Percentiles rank a stretch among this genome's conserved stretches.
Evolutionary conservation across 1,139 yeast genomes (phyloP).

Genomic region (Kodamaea arcana): DNA sequence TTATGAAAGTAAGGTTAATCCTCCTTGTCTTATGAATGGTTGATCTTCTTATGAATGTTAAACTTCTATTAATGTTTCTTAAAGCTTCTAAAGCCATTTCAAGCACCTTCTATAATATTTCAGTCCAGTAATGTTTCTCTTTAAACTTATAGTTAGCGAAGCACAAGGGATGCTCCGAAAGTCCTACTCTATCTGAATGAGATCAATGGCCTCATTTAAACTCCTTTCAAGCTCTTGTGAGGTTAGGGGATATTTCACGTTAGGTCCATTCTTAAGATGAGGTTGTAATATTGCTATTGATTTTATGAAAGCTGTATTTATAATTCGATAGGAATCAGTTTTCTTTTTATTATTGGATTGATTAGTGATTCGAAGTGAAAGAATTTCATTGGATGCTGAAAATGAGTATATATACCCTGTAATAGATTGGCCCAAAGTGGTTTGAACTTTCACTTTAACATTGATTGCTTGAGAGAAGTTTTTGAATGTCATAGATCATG

Average conservation of each 20-base stretch:
- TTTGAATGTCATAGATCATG: slow-evolving; percentile 19
- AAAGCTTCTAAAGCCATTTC: too few relatives aligned
- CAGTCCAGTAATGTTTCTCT: too few relatives aligned
- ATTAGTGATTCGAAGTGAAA: slow-evolving; percentile 19
- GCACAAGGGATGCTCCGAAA: too few relatives aligned
- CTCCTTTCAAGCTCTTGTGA: slow-evolving; percentile 16
- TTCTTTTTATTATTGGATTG: slow-evolving; percentile 4
- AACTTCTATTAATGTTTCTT: too few relatives aligned
- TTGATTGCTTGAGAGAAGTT: slow-evolving; percentile 31
- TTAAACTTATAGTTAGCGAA: too few relatives aligned
- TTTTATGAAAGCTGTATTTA: slow-evolving; percentile 59
- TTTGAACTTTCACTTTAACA: slow-evolving; percentile 56
- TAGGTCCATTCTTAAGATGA: slow-evolving; percentile 16
- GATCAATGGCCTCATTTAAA: slow-evolving; percentile 12
- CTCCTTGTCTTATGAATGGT: too few relatives aligned
- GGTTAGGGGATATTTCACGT: slow-evolving; percentile 9
- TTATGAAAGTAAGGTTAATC: too few relatives aligned
- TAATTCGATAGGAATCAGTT: slow-evolving; percentile 42
- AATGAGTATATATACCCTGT: slow-evolving; percentile 63
- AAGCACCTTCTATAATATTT: too few relatives aligned
- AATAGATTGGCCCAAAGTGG: slow-evolving; percentile 53
- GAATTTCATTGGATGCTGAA: slow-evolving; percentile 27
- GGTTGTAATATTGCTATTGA: slow-evolving; percentile 41
- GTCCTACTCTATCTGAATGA: too few relatives aligned
- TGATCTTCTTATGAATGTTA: too few relatives aligned